Base-by-base conservation (phyloP, 176 grass and related monocot genomes). In the Oryza australiensis region DNA sequence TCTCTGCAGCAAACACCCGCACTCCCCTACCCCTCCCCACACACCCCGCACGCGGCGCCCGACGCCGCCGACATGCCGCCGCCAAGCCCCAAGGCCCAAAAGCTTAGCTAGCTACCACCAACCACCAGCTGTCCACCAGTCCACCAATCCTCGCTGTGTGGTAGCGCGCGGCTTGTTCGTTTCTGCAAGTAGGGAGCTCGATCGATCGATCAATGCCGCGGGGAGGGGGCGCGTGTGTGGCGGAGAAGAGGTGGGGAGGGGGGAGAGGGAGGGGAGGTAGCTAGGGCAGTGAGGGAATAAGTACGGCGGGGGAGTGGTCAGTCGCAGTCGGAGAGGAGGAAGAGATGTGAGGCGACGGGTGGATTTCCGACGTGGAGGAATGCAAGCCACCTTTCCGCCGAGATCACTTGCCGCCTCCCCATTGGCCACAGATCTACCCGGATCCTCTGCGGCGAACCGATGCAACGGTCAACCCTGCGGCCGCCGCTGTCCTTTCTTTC, bases 361-460 rank as follows among this genome's bases (percentile, higher is more conserved):
- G 74, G 62, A 26, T 83, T 83, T 66, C 84, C 79, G 86, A 86
- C 88, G 88, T 90, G 88, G 88, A 51, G 38, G 79, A 82, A 82
- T 86, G 68, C 74, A 38, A 83, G 69, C 88, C 88, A 90, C 84
- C 79, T 83, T 83, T 83, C 46, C 37, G 13, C 14, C 28, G 10
- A 33, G 79, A 86, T 83, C 79, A 45, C 63, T 79, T 90, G 83
- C 62, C 83, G 13, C 7, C 16, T 80, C 55, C 53, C 32, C 43
- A 85, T 77, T 66, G 72, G 82, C 32, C 38, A 2, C n/a, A 37
- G 28, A 77, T 82, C 49, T 71, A 18, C 51, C 2, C 3, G 32
- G 85, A 77, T 87, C 20, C 53, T 59, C 18, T 51, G 29, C 30
- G 38, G 5, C 35, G 7, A 8, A 8, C 7, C 0, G 35, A 37